A percentile compares a stretch with the other conserved stretches of the same genome.
These are phyloP conservation scores for Sordariomycetes sp. DNA, from an alignment of 2,329 filamentous ascomycete species.

Conservation along the genomic window DNA sequence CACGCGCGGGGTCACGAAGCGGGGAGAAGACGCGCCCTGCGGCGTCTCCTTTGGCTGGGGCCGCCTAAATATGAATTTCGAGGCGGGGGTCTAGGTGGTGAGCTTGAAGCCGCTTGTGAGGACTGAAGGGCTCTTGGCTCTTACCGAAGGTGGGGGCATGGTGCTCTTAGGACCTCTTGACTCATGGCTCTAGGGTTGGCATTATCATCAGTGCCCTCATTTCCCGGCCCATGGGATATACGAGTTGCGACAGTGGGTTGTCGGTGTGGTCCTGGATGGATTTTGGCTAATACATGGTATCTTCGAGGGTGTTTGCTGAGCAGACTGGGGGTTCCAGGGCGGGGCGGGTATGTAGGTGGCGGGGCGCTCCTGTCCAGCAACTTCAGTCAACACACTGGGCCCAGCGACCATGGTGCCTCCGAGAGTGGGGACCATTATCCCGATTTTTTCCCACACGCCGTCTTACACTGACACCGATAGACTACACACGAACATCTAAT, in stretches of 20 bases:
- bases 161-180: not conserved
- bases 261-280: not conserved
- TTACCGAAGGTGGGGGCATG: not conserved
- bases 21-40: not conserved
- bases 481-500: too few relatives aligned
- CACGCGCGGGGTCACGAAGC: slow-evolving; percentile 1
- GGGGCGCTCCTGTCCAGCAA: too few relatives aligned
- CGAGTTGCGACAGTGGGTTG: not conserved
- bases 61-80: not conserved
- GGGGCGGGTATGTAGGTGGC: too few relatives aligned
- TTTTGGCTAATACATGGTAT: too few relatives aligned
- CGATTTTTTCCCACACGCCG: too few relatives aligned
- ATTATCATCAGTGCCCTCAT: not conserved
- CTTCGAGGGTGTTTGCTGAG: too few relatives aligned
- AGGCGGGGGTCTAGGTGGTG: not conserved
- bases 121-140: not conserved
- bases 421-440: too few relatives aligned
- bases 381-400: too few relatives aligned
- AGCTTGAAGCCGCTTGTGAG: not conserved
- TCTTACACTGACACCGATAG: too few relatives aligned
- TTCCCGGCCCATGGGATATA: not conserved
- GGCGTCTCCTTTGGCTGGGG: not conserved
- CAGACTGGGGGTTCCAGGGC: too few relatives aligned
- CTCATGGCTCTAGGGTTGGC: not conserved
- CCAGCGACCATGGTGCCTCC: too few relatives aligned